A percentile compares a stretch with the other conserved stretches of the same genome.
phyloP scores from a whole-genome alignment of 768 basidiomycete species.

The Xerocomellus chrysenteron region DNA sequence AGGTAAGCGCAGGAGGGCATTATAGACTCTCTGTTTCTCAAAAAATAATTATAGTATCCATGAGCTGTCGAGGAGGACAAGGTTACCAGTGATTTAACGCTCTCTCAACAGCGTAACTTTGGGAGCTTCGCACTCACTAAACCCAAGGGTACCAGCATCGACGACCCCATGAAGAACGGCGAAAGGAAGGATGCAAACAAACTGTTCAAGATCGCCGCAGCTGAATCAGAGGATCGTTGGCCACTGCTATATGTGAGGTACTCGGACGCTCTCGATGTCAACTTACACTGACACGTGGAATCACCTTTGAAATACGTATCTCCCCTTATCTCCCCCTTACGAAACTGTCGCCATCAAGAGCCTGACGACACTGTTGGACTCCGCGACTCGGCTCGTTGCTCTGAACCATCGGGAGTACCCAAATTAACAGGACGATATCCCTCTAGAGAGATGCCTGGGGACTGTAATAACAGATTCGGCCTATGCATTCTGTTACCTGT shows the following conservation, averaged over 20 bases:
- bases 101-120: background rate
- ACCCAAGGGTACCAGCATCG: background rate
- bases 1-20: background rate
- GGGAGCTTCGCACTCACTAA: background rate
- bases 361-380: background rate
- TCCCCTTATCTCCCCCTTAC: background rate
- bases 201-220: background rate
- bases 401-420: background rate
- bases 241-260: background rate
- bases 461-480: no score
- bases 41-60: background rate
- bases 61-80: background rate
- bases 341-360: background rate
- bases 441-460: no score
- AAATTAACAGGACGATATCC: background rate
- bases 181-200: background rate
- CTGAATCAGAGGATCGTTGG: background rate
- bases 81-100: background rate
- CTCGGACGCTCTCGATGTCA: background rate
- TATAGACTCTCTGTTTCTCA: background rate
- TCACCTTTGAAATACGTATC: background rate
- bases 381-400: background rate
- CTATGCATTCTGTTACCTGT: no score
- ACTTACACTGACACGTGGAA: no score
- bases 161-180: background rate